Percentiles rank a stretch among this genome's conserved stretches.
These are phyloP conservation scores for Hymenoscyphus fraxineus DNA, from an alignment of 2,329 filamentous ascomycete species.

Conservation along the genomic window DNA sequence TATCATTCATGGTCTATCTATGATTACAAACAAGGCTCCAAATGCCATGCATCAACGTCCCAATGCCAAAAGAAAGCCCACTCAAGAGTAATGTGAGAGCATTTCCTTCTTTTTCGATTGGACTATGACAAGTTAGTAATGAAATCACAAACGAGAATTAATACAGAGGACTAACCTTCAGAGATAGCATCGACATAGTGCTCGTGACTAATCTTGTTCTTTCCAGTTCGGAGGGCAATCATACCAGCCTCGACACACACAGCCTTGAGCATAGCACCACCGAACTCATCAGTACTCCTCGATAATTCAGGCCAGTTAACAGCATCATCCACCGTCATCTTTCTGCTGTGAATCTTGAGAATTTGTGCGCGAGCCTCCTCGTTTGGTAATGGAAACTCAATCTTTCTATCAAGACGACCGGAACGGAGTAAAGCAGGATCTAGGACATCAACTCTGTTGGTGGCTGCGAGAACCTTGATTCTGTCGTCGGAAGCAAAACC, in stretches of 20 bases:
- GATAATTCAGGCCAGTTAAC: conserved; percentile 97
- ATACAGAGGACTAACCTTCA: conserved; percentile 49
- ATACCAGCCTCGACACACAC: conserved; percentile 98
- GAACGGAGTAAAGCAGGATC: conserved; percentile 89
- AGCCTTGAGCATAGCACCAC: conserved; percentile 94
- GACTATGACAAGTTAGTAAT: neutral
- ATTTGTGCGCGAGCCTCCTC: conserved; percentile 97
- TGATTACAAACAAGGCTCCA: conserved; percentile 4
- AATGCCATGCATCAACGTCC: neutral
- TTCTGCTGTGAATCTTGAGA: conserved; percentile 92
- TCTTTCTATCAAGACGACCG: conserved; percentile 91
- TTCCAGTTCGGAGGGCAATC: conserved; percentile 92
- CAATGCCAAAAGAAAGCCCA: neutral
- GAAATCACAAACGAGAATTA: neutral
- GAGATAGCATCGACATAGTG: conserved; percentile 98
- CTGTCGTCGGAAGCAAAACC: conserved; percentile 95
- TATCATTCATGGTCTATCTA: conserved; percentile 5
- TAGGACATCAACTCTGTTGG: conserved; percentile 90
- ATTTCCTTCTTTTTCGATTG: conserved; percentile 8
- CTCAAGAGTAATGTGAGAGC: conserved; percentile 4
- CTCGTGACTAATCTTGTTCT: conserved; percentile 96
- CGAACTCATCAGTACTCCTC: conserved; percentile 96
- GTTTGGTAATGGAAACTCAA: conserved; percentile 96
- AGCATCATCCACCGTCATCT: conserved; percentile 91
- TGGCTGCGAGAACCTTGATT: conserved; percentile 93